Evolutionary conservation across 257 asterid species (phyloP), one percentile per base, ranked within the genome.

Genomic region (Coffea canephora): DNA sequence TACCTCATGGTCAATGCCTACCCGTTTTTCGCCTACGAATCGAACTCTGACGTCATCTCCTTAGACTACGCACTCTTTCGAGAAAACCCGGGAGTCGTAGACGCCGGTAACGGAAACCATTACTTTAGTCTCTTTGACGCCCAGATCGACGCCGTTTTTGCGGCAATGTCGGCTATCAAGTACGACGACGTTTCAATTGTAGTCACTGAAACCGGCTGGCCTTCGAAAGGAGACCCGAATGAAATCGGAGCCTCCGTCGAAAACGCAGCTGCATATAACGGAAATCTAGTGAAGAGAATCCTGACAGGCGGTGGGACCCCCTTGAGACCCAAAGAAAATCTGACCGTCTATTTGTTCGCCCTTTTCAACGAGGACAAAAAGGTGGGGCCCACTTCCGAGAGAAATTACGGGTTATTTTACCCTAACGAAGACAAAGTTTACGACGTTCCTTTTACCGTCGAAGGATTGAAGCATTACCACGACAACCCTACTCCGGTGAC

Each of bases 151-250:
- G 99, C 99, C 61, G 97, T 93, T 4, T 92, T 83, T 62, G 97
- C 97, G 0, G 98, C 98, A 15, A 79, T 95, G 94, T 85, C 90
- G 12, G 91, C 92, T 7, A 69, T 93, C 52, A 88, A 88, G 45
- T 93, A 87, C 89, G 84, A 90, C 78, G 97, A 92, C 82, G 81
- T 93, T 0, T 86, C 86, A 1, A 62, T 92, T 12, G 88, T 80
- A 8, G 92, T 95, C 4, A 76, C 93, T 18, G 98, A 95, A 62
- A 95, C 97, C 31, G 99, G 99, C 16, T 95, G 99, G 98, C 99
- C 99, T 16, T 95, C 99, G 0, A 92, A 90, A 79, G 99, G 99
- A 0, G 99, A 95, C 70, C 49, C 79, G 4, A 88, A 73, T n/a
- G 99, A 95, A 77, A 18, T 86, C 78, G 99, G 99, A 5, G 98